Evolutionary conservation across 83 land plant genomes (phyloP).

Genomic region (Picea engelmannii): DNA sequence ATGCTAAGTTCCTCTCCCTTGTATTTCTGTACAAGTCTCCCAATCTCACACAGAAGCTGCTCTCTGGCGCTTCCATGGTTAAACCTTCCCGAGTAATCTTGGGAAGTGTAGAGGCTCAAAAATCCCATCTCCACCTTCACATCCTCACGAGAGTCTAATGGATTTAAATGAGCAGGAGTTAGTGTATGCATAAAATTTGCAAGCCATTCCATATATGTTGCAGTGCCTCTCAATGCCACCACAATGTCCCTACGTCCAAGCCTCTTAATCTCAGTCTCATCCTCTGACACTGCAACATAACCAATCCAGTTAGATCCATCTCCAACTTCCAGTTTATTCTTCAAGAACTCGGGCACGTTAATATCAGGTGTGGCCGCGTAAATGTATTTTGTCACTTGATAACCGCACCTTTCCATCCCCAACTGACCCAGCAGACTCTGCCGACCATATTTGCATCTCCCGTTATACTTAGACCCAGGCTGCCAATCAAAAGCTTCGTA

Average conservation of each 20-base stretch:
- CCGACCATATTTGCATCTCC: conserved; percentile 56
- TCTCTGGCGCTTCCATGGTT: conserved; percentile 44
- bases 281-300: conserved; percentile 17
- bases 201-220: conserved; percentile 65
- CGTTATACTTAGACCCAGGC: conserved; percentile 50
- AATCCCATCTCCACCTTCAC: no score
- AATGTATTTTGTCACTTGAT: conserved; percentile 56
- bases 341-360: conserved; percentile 38
- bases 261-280: conserved; percentile 25
- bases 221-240: conserved; percentile 16
- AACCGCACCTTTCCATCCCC: conserved; percentile 43
- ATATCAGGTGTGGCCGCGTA: conserved; percentile 45
- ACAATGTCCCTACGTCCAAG: conserved; percentile 71
- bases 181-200: conserved; percentile 28
- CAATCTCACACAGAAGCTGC: no score
- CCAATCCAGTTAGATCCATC: neutral
- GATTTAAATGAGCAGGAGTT: no score
- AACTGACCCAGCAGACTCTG: conserved; percentile 34
- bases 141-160: no score
- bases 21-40: no score
- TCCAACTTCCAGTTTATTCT: conserved; percentile 23
- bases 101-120: conserved; percentile 38
- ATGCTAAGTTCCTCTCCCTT: no score
- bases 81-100: conserved; percentile 34
- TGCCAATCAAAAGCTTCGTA: conserved; percentile 78